phyloP scores from a whole-genome alignment of 2,329 filamentous ascomycete genomes.

The Didymella glomerata region DNA sequence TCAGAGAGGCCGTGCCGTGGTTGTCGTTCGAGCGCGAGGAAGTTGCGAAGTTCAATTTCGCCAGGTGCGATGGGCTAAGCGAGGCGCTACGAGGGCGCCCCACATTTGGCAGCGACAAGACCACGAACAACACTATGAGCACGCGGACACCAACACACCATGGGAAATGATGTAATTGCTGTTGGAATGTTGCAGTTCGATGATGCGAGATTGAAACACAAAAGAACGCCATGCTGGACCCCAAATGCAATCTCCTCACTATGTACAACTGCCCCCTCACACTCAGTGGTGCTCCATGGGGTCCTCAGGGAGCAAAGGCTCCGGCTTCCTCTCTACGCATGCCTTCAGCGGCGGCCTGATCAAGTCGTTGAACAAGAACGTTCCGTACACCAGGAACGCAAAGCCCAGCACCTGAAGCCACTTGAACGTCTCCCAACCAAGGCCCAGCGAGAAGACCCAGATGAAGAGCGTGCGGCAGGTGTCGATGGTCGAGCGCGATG shows the following conservation, averaged over 20 bases:
- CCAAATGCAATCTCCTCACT: not conserved
- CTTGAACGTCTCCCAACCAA: constrained; percentile 98
- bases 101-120: not conserved
- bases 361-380: constrained; percentile 94
- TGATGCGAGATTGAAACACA: no score
- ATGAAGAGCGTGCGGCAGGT: constrained; percentile 98
- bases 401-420: constrained; percentile 94
- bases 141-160: not conserved
- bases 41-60: constrained; percentile 19
- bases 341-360: constrained; percentile 80
- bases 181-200: no score
- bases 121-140: not conserved
- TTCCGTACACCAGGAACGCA: constrained; percentile 89
- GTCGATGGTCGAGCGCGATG: constrained; percentile 93
- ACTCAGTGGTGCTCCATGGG: constrained; percentile 75
- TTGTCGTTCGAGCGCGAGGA: constrained; percentile 17
- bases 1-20: constrained; percentile 42
- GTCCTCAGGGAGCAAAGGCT: constrained; percentile 79
- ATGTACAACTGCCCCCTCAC: constrained; percentile 5
- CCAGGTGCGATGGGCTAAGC: constrained; percentile 1
- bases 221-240: no score
- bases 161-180: not conserved
- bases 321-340: constrained; percentile 64
- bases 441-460: constrained; percentile 90
- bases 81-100: not conserved